Conservation (phyloP, 2,329 filamentous ascomycete species). For the Arthrinium phaeospermum region DNA sequence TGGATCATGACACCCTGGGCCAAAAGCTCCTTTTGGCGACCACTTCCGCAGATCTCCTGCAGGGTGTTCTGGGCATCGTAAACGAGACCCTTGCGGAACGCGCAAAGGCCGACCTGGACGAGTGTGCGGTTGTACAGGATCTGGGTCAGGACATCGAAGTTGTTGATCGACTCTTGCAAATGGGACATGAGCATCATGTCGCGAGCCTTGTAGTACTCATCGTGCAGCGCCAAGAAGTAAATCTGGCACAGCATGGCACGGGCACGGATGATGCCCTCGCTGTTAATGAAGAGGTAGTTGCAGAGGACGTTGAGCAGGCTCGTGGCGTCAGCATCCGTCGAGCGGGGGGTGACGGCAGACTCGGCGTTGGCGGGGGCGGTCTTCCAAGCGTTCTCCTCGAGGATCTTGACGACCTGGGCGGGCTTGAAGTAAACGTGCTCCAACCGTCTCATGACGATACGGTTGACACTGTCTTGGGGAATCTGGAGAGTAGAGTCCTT, state of each 20-base stretch:
- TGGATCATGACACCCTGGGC: conserved; percentile 99
- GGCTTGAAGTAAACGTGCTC: conserved; percentile 99
- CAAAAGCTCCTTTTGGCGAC: conserved; percentile 95
- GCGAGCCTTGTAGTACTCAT: conserved; percentile 96
- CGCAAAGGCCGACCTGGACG: conserved; percentile 96
- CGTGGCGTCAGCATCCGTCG: conserved; percentile 69
- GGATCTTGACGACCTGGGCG: conserved; percentile 86
- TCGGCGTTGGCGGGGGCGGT: conserved; percentile 71
- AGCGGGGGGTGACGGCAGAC: conserved; percentile 81
- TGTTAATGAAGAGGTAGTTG: conserved; percentile 93
- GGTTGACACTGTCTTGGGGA: conserved; percentile 87
- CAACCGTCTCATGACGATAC: conserved; percentile 88
- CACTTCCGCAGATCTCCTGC: conserved; percentile 97
- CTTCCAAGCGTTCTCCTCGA: conserved; percentile 96
- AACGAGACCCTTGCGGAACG: conserved; percentile 94
- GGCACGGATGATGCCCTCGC: conserved; percentile 93
- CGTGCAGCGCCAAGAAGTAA: conserved; percentile 96
- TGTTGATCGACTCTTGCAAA: conserved; percentile 94
- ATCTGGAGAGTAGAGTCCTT: conserved; percentile 73
- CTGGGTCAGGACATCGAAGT: conserved; percentile 95
- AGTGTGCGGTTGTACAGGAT: conserved; percentile 98
- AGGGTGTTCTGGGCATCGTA: conserved; percentile 98
- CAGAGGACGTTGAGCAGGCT: conserved; percentile 85
- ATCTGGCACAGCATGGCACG: conserved; percentile 98
- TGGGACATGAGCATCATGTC: conserved; percentile 99